Evolutionary conservation across 192 early-diverging fungal species (phyloP), one percentile per base, ranked within the genome.

Genomic region (Lunasporangiospora selenospora): DNA sequence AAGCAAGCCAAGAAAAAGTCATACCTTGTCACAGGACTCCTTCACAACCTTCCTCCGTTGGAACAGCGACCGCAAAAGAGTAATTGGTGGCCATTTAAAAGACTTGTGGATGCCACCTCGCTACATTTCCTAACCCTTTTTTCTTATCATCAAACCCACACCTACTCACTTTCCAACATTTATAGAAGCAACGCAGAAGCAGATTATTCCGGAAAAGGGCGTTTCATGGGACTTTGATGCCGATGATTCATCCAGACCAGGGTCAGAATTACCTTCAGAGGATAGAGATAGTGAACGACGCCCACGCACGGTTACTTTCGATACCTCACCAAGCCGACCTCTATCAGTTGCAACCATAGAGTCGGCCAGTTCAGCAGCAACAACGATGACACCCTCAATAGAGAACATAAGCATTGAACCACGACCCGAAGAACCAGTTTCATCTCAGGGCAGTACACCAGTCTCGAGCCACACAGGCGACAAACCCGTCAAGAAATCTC

Each of bases 151-250:
- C 26, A 47, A 13, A 21, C 13, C 21, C 13, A 33, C 26, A 10
- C 1, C 6, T 48, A 18, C 27, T 40, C 15, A 3, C 24, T 45
- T 18, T 26, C 36, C 39, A 19, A 40, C 21, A n/a, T 27, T 31
- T 50, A 9, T 31, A 78, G 77, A 69, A 23, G 79, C 82, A 21
- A 44, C 77, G 37, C 81, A 77, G 26, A 82, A 79, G 53, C 66
- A 69, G 13, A 53, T 71, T 4, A 59, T 76, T 16, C 65, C 79
- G 38, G 69, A 70, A 30, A 80, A 71, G 50, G 82, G 82, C 12
- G 85, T 83, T 8, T 80, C 85, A n/a, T 92, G 89, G 89, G 87
- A 92, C 49, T 91, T 91, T 76, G 77, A 78, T 48, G 75, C 55
- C 13, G 67, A 75, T 15, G 80, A 75, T 38, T 70, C 71, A 21